Evolutionary conservation across 1,284 basidiomycete genomes (phyloP).

Genomic region (Pulveroboletus sp.): DNA sequence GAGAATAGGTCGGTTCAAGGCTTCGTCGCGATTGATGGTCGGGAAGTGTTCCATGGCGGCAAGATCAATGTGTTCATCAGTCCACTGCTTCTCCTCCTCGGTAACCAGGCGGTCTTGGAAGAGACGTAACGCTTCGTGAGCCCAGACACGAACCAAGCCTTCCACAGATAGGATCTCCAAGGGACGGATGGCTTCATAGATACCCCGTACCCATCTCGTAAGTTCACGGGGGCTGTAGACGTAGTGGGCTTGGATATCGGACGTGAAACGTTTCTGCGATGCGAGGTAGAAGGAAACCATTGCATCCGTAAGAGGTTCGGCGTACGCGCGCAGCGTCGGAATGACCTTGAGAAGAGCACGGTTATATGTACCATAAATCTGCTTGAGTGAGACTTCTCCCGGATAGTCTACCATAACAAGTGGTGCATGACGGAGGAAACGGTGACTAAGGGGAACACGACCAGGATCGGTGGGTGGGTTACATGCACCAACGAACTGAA

Average conservation of each 20-base stretch:
- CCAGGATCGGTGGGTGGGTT: constrained; percentile 99
- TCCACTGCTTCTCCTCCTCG: constrained; percentile 92
- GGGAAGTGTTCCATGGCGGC: constrained; percentile 90
- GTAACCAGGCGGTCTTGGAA: constrained; percentile 97
- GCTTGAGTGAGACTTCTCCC: constrained; percentile 94
- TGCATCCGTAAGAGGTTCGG: constrained; percentile 93
- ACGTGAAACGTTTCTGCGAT: constrained; percentile 93
- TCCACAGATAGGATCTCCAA: constrained; percentile 90
- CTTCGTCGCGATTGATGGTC: constrained; percentile 82
- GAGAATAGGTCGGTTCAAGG: constrained; percentile 86
- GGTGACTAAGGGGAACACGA: constrained; percentile 95
- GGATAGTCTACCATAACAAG: constrained; percentile 99
- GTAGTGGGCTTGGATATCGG: constrained; percentile 97
- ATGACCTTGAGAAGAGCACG: constrained; percentile 95
- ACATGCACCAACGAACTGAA: constrained; percentile 99
- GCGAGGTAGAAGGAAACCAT: constrained; percentile 97
- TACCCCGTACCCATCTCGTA: constrained; percentile 96
- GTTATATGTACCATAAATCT: constrained; percentile 99
- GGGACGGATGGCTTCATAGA: constrained; percentile 95
- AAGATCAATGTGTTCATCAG: constrained; percentile 89
- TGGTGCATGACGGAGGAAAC: constrained; percentile 97
- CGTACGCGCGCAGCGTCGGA: constrained; percentile 90
- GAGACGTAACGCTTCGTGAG: constrained; percentile 94
- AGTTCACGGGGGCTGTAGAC: constrained; percentile 99
- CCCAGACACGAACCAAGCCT: constrained; percentile 96